Evolutionary conservation across 306 rosid genomes (phyloP).

Genomic region (Morella rubra): DNA sequence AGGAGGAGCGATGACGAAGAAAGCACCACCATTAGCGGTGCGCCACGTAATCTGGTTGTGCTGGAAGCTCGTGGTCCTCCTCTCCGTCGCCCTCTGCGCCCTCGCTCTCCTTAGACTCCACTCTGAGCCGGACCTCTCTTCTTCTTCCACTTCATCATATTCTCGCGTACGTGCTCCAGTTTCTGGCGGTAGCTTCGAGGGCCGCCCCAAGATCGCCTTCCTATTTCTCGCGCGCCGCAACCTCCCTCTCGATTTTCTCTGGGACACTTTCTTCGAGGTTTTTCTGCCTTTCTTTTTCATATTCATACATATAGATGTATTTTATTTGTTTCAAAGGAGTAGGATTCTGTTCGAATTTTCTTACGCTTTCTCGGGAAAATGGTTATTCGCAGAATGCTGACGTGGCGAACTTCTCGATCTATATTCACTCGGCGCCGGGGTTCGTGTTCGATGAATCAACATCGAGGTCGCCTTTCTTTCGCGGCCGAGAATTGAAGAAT

Average conservation of each 20-base stretch:
- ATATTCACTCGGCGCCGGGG: conserved; percentile 54
- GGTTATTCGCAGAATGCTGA: conserved; percentile 44
- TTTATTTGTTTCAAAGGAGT: not conserved
- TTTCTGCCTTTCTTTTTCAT: no score
- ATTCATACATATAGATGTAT: no score
- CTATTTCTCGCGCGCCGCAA: conserved; percentile 76
- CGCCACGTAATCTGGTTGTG: conserved; percentile 52
- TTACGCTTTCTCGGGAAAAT: conserved; percentile 15
- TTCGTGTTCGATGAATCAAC: conserved; percentile 49
- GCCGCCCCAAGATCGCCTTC: conserved; percentile 84
- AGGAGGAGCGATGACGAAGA: conserved; percentile 29
- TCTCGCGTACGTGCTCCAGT: conserved; percentile 36
- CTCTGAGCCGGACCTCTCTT: conserved; percentile 33
- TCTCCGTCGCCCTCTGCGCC: conserved; percentile 54
- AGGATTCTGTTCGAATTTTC: not conserved
- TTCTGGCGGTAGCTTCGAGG: conserved; percentile 36
- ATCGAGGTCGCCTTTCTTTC: conserved; percentile 44
- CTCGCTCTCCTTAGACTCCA: conserved; percentile 54
- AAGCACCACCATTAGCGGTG: conserved; percentile 30
- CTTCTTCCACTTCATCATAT: conserved; percentile 11
- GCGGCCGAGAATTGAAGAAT: conserved; percentile 42
- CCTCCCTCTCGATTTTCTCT: conserved; percentile 90
- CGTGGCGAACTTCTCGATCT: conserved; percentile 54
- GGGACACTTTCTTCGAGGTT: conserved; percentile 90
- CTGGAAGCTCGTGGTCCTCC: conserved; percentile 54